Conservation (phyloP, 106 monocot genomes). For the Iris macrosiphon region DNA sequence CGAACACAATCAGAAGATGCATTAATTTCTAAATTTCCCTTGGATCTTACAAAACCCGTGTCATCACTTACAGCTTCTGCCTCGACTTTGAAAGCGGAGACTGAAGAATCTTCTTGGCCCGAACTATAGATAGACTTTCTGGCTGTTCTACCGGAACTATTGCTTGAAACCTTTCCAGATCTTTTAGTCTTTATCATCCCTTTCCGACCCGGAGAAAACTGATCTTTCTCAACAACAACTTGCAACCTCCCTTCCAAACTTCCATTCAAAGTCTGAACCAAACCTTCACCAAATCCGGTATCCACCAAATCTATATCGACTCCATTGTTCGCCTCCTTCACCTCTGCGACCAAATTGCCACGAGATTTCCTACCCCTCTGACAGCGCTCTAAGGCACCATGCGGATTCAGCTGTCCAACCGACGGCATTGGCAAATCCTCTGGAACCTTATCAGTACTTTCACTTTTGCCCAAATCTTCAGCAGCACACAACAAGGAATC, state of each 20-base stretch:
- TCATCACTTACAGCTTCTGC: slow-evolving; percentile 13
- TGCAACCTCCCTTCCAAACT: background rate
- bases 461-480: too few species aligned
- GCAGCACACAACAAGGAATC: too few species aligned
- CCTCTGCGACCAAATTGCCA: background rate
- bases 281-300: too few species aligned
- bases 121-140: background rate
- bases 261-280: slow-evolving; percentile 8
- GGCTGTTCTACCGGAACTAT: background rate
- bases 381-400: background rate
- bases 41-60: slow-evolving; percentile 7
- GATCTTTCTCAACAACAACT: slow-evolving; percentile 1
- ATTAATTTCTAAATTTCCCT: slow-evolving; percentile 9
- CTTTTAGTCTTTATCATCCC: background rate
- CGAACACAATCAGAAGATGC: background rate
- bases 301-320: too few species aligned
- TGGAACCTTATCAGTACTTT: background rate
- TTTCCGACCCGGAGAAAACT: background rate
- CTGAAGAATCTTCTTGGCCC: slow-evolving; percentile 2
- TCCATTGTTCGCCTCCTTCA: background rate
- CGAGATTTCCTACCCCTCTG: slow-evolving; percentile 17
- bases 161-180: background rate
- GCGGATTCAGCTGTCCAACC: background rate
- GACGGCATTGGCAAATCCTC: background rate
- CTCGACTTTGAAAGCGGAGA: background rate